Conservation (phyloP, 306 rosid genomes). For the Arachis stenosperma region DNA sequence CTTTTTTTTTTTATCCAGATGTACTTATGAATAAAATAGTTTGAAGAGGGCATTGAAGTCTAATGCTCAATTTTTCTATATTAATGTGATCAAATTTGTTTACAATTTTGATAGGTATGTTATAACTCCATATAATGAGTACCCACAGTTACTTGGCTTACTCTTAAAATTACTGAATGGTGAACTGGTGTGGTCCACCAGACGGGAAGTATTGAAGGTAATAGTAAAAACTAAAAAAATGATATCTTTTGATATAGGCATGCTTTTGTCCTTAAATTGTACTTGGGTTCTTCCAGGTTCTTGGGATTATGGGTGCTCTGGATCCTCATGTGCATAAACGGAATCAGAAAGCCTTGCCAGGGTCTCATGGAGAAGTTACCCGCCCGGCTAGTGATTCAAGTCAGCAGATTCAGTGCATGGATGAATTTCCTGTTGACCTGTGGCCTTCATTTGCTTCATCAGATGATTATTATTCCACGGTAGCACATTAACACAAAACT, state of each 20-base stretch:
- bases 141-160: conserved; percentile 80
- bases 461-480: conserved; percentile 95
- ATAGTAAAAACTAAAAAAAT: conserved; percentile 33
- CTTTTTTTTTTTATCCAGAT: conserved; percentile 2
- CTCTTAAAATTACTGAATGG: conserved; percentile 93
- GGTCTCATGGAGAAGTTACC: conserved; percentile 80
- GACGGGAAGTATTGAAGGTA: conserved; percentile 98
- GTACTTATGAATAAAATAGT: conserved; percentile 24
- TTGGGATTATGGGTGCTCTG: conserved; percentile 98
- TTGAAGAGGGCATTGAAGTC: conserved; percentile 29
- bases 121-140: conserved; percentile 95
- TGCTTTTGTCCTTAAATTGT: conserved; percentile 13
- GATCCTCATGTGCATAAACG: conserved; percentile 94
- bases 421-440: conserved; percentile 81
- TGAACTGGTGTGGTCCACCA: conserved; percentile 96
- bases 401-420: conserved; percentile 89
- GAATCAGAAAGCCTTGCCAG: conserved; percentile 80
- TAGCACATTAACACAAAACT: conserved; percentile 41
- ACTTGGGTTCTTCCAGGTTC: conserved; percentile 63
- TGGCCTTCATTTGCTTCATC: conserved; percentile 98
- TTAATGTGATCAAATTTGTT: conserved; percentile 23
- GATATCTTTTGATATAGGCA: conserved; percentile 24
- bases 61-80: conserved; percentile 27
- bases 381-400: conserved; percentile 87
- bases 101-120: conserved; percentile 68